phyloP scores from a whole-genome alignment of 345 rosid genomes.

The Syzygium aromaticum region DNA sequence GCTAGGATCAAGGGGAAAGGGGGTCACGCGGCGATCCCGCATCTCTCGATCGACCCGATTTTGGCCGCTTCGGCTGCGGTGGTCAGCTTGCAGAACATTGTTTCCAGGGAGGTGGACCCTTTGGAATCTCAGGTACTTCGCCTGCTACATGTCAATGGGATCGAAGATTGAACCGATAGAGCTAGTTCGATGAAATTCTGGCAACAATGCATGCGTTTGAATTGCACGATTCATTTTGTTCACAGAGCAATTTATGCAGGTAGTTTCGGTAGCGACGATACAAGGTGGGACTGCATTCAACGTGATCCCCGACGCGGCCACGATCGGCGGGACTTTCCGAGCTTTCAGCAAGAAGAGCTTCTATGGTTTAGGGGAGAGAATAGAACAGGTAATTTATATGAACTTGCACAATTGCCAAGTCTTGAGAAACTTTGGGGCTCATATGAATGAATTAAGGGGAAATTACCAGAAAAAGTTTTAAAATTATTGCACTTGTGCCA shows the following conservation, averaged over 20 bases:
- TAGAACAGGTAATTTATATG: slow-evolving; percentile 29
- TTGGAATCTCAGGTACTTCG: slow-evolving; percentile 45
- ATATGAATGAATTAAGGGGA: neutral
- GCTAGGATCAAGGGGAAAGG: slow-evolving; percentile 48
- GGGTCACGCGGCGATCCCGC: slow-evolving; percentile 50
- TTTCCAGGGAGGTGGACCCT: slow-evolving; percentile 58
- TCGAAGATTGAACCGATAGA: neutral
- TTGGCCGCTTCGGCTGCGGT: slow-evolving; percentile 49
- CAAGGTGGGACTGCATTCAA: slow-evolving; percentile 43
- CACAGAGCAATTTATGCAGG: slow-evolving; percentile 20
- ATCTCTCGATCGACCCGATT: slow-evolving; percentile 48
- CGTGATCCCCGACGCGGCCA: slow-evolving; percentile 43
- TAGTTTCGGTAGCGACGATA: slow-evolving; percentile 46
- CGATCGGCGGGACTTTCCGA: slow-evolving; percentile 48
- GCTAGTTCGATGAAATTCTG: neutral
- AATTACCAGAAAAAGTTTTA: no score
- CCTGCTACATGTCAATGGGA: neutral
- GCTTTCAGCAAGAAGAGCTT: slow-evolving; percentile 47
- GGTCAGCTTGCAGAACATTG: slow-evolving; percentile 50
- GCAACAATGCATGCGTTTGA: neutral
- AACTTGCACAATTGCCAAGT: neutral
- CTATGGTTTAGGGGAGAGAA: slow-evolving; percentile 36
- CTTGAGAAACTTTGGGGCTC: neutral
- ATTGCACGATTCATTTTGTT: neutral
- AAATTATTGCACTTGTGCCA: no score